phyloP scores from a whole-genome alignment of 108 stramenopile genomes.

The Nitzschia sp. region DNA sequence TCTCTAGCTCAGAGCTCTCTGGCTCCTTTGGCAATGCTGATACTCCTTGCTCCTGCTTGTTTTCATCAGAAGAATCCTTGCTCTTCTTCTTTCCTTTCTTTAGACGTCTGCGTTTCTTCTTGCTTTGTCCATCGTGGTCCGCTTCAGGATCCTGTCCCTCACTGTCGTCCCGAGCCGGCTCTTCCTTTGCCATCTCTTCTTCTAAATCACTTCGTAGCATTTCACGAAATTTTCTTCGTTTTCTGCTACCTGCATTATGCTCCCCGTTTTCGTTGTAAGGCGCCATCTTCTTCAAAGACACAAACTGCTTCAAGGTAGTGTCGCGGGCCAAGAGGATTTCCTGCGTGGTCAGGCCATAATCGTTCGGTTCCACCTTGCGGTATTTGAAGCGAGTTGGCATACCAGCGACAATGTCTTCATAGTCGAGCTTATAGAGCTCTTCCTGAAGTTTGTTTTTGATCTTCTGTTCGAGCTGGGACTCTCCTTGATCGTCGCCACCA shows the following conservation, averaged over 20 bases:
- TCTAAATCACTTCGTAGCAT: constrained; percentile 66
- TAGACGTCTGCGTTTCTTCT: constrained; percentile 60
- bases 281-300: constrained; percentile 95
- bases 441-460: constrained; percentile 77
- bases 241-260: constrained; percentile 66
- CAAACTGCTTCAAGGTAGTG: constrained; percentile 90
- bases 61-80: constrained; percentile 4
- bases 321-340: constrained; percentile 95
- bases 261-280: constrained; percentile 91
- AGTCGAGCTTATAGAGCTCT: constrained; percentile 97
- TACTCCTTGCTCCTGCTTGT: neutral
- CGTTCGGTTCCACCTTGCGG: constrained; percentile 86
- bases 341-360: constrained; percentile 90
- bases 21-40: neutral
- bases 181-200: constrained; percentile 32
- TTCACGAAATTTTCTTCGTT: constrained; percentile 79
- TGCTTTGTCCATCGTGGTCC: constrained; percentile 30
- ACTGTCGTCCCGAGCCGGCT: constrained; percentile 22
- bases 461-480: constrained; percentile 70
- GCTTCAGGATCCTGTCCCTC: constrained; percentile 24
- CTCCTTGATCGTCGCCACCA: constrained; percentile 43
- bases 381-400: constrained; percentile 99
- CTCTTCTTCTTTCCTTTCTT: constrained; percentile 55
- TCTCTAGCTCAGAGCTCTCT: neutral
- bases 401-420: constrained; percentile 97